phyloP scores from a whole-genome alignment of 2,329 filamentous ascomycete genomes.

The Sclerotinia borealis region DNA sequence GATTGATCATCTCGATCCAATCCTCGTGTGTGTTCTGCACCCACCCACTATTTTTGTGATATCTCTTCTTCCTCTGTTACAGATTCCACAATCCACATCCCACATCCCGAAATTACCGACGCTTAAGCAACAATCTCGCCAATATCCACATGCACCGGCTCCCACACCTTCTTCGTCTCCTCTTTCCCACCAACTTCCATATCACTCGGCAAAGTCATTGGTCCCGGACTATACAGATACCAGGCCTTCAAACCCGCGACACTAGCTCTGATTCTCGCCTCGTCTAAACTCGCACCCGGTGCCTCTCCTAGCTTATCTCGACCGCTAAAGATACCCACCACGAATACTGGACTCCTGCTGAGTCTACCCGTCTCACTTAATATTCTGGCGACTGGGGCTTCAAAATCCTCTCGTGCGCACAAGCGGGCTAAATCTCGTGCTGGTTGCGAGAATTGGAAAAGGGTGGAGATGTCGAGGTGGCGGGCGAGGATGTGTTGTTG shows the following conservation, averaged over 20 bases:
- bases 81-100: not conserved
- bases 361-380: conserved; percentile 84
- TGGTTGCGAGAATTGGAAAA: conserved; percentile 82
- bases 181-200: conserved; percentile 43
- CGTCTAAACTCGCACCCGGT: conserved; percentile 68
- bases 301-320: conserved; percentile 88
- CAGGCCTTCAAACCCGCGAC: conserved; percentile 85
- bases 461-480: conserved; percentile 64
- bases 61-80: too few species aligned
- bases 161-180: conserved; percentile 38
- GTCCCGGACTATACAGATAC: conserved; percentile 83
- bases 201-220: conserved; percentile 31
- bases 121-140: conserved; percentile 44
- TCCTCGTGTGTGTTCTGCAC: too few species aligned
- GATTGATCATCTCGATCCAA: too few species aligned
- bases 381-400: conserved; percentile 76
- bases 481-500: conserved; percentile 76
- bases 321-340: conserved; percentile 91
- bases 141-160: conserved; percentile 49
- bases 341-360: conserved; percentile 81
- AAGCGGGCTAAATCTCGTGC: conserved; percentile 77
- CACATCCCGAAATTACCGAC: not conserved
- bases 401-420: conserved; percentile 85
- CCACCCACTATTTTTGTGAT: not conserved
- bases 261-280: conserved; percentile 72